phyloP scores from a whole-genome alignment of 2,329 filamentous ascomycete species.

The Cercospora sojina region DNA sequence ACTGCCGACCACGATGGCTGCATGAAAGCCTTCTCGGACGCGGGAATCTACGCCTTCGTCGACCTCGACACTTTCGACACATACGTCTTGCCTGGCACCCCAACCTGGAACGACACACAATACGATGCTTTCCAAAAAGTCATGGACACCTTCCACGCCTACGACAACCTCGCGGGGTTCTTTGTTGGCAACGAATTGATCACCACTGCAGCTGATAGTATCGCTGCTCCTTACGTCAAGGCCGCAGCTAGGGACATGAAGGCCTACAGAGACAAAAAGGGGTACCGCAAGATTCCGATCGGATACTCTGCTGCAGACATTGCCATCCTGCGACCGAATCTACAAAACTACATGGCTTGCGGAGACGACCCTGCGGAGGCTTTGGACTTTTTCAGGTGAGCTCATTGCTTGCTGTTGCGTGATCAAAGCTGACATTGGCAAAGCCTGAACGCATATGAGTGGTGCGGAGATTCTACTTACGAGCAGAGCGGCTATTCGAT shows the following conservation, averaged over 20 bases:
- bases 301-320: slow-evolving; percentile 90
- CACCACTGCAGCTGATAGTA: slow-evolving; percentile 56
- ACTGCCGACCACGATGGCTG: slow-evolving; percentile 70
- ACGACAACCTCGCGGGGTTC: slow-evolving; percentile 78
- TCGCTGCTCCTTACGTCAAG: slow-evolving; percentile 69
- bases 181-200: slow-evolving; percentile 88
- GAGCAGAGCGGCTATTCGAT: slow-evolving; percentile 64
- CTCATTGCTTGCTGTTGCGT: no score
- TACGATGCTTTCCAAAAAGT: slow-evolving; percentile 66
- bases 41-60: slow-evolving; percentile 79
- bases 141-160: slow-evolving; percentile 74
- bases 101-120: slow-evolving; percentile 72
- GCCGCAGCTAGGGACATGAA: slow-evolving; percentile 78
- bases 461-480: slow-evolving; percentile 29
- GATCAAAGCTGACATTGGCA: not conserved
- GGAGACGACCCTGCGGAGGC: slow-evolving; percentile 66
- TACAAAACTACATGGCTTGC: slow-evolving; percentile 76
- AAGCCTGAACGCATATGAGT: slow-evolving; percentile 64
- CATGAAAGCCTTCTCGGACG: slow-evolving; percentile 76
- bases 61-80: slow-evolving; percentile 76
- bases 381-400: slow-evolving; percentile 70
- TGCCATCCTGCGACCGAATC: slow-evolving; percentile 63
- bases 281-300: slow-evolving; percentile 77
- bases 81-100: slow-evolving; percentile 55
- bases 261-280: slow-evolving; percentile 70